Base-by-base conservation (phyloP, 805 yeast genomes). In the Saccharomycopsis schoenii region DNA sequence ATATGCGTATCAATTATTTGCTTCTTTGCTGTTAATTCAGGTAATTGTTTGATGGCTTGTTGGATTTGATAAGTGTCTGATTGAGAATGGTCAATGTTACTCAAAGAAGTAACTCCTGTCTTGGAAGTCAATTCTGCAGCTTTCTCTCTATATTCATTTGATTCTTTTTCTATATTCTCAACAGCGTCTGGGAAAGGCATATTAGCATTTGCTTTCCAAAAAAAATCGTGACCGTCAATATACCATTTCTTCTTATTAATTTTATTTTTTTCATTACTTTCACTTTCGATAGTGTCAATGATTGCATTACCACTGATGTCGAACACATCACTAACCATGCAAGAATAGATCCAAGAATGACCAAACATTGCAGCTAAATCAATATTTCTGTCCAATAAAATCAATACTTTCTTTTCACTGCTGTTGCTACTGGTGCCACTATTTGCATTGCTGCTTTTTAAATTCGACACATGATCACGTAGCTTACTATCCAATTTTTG, bases 161-260 rank as follows among this genome's bases (percentile, higher is more conserved):
- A 78, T 62, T 90, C 97, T 34, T 79, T 74, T 69, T 94, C 98
- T 21, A 96, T 96, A 72, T 89, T 89, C 72, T 94, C 99, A 40
- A 96, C 99, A n/a, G 96, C 98, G 70, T 93, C 97, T 0, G 99
- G 99, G 77, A 94, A 94, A 43, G 99, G 98, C 61, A 89, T 75
- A 58, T 86, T 86, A 12, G 96, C 79, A 73, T 94, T 92, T 64
- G 80, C 79, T 64, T 74, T 76, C 99, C 99, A 94, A 74, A 94
- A 94, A 70, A 88, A 89, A 75, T 94, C 99, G 61, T 83, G 82
- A 36, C 97, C 97, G 68, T 93, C 99, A 55, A 94, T 80, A 70
- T 94, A 99, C 71, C 86, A 88, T 64, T 83, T 80, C n/a, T 71
- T 72, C 64, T 82, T 80, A 66, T 85, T 85, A 36, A 74, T 76